phyloP scores from a whole-genome alignment of 129 eudicot species.

The Helianthus tuberosus region DNA sequence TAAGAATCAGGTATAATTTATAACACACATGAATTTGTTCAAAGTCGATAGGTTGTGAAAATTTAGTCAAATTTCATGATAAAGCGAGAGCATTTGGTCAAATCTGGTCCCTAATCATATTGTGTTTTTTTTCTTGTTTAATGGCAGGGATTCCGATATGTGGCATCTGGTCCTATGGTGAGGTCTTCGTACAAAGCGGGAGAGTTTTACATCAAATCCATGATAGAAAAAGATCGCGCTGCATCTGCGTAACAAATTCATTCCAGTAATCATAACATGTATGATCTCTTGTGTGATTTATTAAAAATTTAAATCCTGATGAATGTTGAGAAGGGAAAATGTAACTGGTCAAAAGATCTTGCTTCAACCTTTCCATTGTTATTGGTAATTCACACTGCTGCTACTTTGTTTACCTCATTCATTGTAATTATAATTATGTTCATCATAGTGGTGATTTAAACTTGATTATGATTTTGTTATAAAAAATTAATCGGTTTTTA shows the following conservation, averaged over 20 bases:
- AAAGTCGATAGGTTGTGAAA: neutral
- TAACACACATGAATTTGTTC: neutral
- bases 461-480: neutral
- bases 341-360: slow-evolving; percentile 19
- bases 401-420: slow-evolving; percentile 11
- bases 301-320: slow-evolving; percentile 2
- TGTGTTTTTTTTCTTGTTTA: neutral
- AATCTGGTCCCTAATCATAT: neutral
- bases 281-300: slow-evolving; percentile 8
- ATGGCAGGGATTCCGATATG: slow-evolving; percentile 89
- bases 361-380: slow-evolving; percentile 17
- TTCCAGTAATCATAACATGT: slow-evolving; percentile 7
- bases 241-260: slow-evolving; percentile 39
- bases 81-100: neutral
- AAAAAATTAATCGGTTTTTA: too few relatives aligned
- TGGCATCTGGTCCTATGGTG: slow-evolving; percentile 98
- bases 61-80: neutral
- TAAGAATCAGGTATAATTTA: neutral
- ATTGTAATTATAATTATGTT: slow-evolving; percentile 33
- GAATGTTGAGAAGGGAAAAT: slow-evolving; percentile 7
- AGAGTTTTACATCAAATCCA: slow-evolving; percentile 88
- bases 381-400: slow-evolving; percentile 11
- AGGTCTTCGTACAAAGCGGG: slow-evolving; percentile 99
- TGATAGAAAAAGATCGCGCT: slow-evolving; percentile 93
- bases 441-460: neutral